Evolutionary conservation across 176 grass and related monocot genomes (phyloP).

Genomic region (Olyra latifolia): DNA sequence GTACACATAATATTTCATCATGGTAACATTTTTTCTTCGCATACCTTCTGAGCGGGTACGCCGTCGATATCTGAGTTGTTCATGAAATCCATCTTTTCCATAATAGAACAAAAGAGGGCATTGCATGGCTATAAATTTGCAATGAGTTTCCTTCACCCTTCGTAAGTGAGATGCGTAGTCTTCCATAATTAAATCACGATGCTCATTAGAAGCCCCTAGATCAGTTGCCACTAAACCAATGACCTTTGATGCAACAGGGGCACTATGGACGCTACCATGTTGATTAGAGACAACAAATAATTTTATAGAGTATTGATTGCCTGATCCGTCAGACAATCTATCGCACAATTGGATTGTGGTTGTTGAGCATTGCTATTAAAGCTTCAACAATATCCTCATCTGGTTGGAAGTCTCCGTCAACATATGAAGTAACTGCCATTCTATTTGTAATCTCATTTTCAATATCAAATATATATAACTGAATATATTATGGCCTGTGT

Average conservation of each 20-base stretch:
- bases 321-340: background rate
- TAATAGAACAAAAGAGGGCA: background rate
- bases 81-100: background rate
- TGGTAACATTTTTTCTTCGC: background rate
- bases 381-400: background rate
- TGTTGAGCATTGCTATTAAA: background rate
- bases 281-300: background rate
- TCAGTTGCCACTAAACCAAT: background rate
- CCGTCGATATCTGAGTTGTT: background rate
- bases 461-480: background rate
- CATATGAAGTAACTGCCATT: background rate
- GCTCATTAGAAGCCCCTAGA: background rate
- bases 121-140: background rate
- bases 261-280: background rate
- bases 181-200: background rate
- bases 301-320: background rate
- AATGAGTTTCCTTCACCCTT: background rate
- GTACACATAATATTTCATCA: background rate
- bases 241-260: background rate
- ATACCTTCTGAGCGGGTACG: background rate
- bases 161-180: background rate
- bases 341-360: background rate
- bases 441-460: background rate
- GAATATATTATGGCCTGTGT: background rate
- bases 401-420: background rate